Conservation (phyloP, 257 asterid species). For the Schizonepeta tenuifolia region DNA sequence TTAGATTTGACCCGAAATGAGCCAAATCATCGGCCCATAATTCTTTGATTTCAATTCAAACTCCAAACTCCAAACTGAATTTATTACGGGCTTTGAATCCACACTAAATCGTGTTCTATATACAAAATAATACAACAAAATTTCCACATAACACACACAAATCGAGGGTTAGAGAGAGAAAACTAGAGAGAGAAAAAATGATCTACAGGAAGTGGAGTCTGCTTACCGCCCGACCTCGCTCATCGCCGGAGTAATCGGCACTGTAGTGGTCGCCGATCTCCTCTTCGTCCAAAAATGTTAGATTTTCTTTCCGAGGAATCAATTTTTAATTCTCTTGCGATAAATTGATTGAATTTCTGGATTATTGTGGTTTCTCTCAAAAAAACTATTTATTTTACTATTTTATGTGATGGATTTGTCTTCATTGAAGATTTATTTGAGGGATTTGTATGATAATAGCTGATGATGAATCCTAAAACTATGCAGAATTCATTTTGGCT, state of each 20-base stretch:
- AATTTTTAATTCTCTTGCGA: not conserved
- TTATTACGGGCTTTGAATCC: not conserved
- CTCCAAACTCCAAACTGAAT: not conserved
- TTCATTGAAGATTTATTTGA: not conserved
- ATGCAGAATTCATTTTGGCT: not conserved
- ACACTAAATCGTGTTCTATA: not conserved
- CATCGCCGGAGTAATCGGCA: conserved; percentile 60
- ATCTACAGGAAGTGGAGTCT: conserved; percentile 83
- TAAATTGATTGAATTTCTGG: not conserved
- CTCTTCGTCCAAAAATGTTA: conserved; percentile 68
- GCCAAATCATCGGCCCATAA: not conserved
- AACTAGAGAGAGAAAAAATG: conserved; percentile 44
- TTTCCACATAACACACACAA: not conserved
- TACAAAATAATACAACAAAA: not conserved
- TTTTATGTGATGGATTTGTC: conserved; percentile 19
- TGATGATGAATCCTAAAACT: not conserved
- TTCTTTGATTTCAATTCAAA: not conserved
- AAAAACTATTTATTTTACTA: not conserved
- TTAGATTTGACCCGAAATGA: not conserved
- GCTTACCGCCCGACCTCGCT: conserved; percentile 66
- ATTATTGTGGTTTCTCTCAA: not conserved
- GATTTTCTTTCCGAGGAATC: not conserved
- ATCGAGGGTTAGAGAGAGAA: conserved; percentile 32
- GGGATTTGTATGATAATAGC: conserved; percentile 10
- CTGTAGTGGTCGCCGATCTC: conserved; percentile 65